phyloP scores from a whole-genome alignment of 2,329 filamentous ascomycete species.

The Clarireedia sp. region DNA sequence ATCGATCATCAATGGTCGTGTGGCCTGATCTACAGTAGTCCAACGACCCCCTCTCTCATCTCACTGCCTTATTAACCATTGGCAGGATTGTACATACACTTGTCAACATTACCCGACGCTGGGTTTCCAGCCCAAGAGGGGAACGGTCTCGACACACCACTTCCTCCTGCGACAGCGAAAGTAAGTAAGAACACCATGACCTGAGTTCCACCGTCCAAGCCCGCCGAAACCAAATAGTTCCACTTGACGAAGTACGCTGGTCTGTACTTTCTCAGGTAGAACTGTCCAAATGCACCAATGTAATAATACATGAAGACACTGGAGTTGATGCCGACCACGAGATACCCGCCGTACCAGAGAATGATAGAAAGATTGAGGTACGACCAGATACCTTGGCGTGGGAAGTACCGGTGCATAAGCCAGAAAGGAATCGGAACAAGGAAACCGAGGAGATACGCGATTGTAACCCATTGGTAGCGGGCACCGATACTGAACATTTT shows the following conservation, averaged over 20 bases:
- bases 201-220: conserved; percentile 61
- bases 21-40: neutral
- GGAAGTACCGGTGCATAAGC: conserved; percentile 42
- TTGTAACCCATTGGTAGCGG: conserved; percentile 57
- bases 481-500: conserved; percentile 59
- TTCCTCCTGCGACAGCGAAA: conserved; percentile 40
- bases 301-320: conserved; percentile 64
- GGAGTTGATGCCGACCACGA: conserved; percentile 61
- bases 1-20: neutral
- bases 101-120: conserved; percentile 15
- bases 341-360: conserved; percentile 53
- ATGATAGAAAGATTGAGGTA: conserved; percentile 63
- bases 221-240: conserved; percentile 69
- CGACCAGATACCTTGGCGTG: conserved; percentile 50
- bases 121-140: conserved; percentile 20
- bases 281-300: conserved; percentile 62
- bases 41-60: neutral
- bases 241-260: conserved; percentile 65
- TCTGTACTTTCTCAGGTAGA: conserved; percentile 49
- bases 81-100: conserved; percentile 17
- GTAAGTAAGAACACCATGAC: conserved; percentile 62
- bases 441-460: conserved; percentile 66
- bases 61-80: conserved; percentile 6
- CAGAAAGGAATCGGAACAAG: conserved; percentile 54
- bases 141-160: conserved; percentile 22